phyloP scores from a whole-genome alignment of 2,329 filamentous ascomycete species.

The Nemania sp. region DNA sequence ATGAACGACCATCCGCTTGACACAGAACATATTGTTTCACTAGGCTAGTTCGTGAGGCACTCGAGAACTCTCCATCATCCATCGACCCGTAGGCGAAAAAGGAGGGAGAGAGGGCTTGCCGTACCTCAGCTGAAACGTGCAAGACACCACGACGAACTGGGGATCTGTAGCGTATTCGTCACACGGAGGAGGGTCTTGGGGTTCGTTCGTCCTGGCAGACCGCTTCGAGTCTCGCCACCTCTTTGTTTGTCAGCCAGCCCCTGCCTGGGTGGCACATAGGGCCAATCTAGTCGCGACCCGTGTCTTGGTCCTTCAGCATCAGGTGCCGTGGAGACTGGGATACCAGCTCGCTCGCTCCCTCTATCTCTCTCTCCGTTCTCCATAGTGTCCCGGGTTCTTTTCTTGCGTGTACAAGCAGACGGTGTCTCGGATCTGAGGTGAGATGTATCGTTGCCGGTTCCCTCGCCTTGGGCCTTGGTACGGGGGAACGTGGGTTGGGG shows the following conservation, averaged over 20 bases:
- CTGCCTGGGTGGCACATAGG: conserved; percentile 1
- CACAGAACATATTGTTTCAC: background rate
- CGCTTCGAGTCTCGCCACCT: background rate
- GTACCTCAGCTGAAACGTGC: background rate
- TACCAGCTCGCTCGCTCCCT: too few species aligned
- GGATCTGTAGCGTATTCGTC: background rate
- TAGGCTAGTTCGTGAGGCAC: conserved; percentile 1
- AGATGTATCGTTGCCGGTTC: background rate
- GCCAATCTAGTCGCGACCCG: conserved; percentile 1
- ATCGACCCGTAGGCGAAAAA: background rate
- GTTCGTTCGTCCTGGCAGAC: background rate
- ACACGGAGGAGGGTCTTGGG: background rate
- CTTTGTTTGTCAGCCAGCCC: background rate
- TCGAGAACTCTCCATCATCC: conserved; percentile 8
- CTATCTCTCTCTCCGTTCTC: background rate
- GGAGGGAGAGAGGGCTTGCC: background rate
- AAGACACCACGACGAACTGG: background rate
- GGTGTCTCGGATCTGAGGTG: too few species aligned
- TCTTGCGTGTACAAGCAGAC: background rate
- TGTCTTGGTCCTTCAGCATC: conserved; percentile 3
- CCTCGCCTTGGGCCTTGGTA: too few species aligned
- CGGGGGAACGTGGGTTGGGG: background rate
- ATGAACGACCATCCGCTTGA: background rate
- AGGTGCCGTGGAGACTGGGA: background rate
- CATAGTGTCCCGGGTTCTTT: background rate